A percentile compares a stretch with the other conserved stretches of the same genome.
Evolutionary conservation across 2,329 filamentous ascomycete genomes (phyloP).

Genomic region (Aspergillus thermomutatus): DNA sequence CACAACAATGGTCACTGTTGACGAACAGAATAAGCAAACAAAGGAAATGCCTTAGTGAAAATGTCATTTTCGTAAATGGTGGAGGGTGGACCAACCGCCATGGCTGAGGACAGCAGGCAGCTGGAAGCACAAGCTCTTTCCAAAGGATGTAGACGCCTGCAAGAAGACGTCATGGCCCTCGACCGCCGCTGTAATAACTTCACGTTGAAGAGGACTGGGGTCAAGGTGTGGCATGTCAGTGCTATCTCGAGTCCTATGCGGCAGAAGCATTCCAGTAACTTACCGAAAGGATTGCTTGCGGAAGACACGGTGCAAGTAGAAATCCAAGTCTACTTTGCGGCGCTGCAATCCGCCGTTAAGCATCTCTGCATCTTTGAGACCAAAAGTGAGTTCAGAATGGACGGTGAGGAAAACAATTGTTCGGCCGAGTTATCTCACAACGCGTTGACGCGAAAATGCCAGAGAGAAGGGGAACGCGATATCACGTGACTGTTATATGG

Average conservation of each 20-base stretch:
- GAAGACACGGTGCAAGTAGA: conserved; percentile 71
- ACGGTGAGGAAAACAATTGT: background rate
- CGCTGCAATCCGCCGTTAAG: conserved; percentile 20
- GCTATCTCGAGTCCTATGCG: conserved; percentile 1
- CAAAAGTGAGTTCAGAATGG: background rate
- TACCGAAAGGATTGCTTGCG: conserved; percentile 71
- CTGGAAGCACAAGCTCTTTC: conserved; percentile 91
- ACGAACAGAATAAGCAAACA: conserved; percentile 13
- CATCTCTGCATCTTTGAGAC: conserved; percentile 28
- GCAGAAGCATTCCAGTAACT: conserved; percentile 9
- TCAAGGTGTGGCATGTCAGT: background rate
- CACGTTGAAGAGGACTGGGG: conserved; percentile 72
- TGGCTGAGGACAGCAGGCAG: conserved; percentile 82
- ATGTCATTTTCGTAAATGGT: background rate
- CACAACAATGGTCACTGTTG: conserved; percentile 78
- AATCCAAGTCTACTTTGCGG: conserved; percentile 61
- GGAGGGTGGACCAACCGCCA: conserved; percentile 61
- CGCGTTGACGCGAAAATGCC: conserved; percentile 8
- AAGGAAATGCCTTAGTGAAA: conserved; percentile 10
- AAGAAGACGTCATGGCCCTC: conserved; percentile 87
- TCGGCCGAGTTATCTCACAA: background rate
- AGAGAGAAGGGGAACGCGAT: conserved; percentile 13
- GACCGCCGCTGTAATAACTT: conserved; percentile 80
- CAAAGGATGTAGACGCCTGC: conserved; percentile 73
- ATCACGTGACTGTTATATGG: conserved; percentile 21